A percentile compares a stretch with the other conserved stretches of the same genome.
Evolutionary conservation across 2,329 filamentous ascomycete genomes (phyloP).

Genomic region (Colletotrichum karsti): DNA sequence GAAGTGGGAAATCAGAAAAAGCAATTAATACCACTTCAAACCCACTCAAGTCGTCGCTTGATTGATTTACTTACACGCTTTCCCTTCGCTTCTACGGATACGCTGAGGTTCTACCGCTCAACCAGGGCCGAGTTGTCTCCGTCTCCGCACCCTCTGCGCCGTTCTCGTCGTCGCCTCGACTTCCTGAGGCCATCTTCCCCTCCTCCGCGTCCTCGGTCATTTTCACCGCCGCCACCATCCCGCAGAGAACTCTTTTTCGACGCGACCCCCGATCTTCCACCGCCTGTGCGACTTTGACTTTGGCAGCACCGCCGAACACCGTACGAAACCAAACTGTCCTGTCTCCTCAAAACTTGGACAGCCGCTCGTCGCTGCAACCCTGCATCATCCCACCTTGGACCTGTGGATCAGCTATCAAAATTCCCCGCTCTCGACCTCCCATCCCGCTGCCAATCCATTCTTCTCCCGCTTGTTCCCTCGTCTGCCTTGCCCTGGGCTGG

Average conservation of each 20-base stretch:
- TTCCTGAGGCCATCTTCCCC: neutral
- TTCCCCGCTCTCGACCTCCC: conserved; percentile 28
- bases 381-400: conserved; percentile 28
- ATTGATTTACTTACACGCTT: conserved; percentile 1
- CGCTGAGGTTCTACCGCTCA: too few species aligned
- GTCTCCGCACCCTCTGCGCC: neutral
- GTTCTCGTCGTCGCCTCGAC: neutral
- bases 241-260: neutral
- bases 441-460: conserved; percentile 26
- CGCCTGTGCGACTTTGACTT: conserved; percentile 3
- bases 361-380: conserved; percentile 24
- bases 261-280: neutral
- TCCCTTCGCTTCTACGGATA: neutral
- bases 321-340: conserved; percentile 16
- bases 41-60: conserved; percentile 1
- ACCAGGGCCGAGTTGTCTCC: conserved; percentile 2
- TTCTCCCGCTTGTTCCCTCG: conserved; percentile 6
- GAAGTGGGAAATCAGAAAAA: conserved; percentile 19
- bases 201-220: neutral
- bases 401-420: conserved; percentile 27
- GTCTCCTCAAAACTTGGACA: conserved; percentile 8
- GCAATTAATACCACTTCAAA: conserved; percentile 17
- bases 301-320: conserved; percentile 12
- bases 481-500: conserved; percentile 14
- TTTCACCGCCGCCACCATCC: neutral